phyloP scores from a whole-genome alignment of 2,329 filamentous ascomycete species.

The Colletotrichum navitas region DNA sequence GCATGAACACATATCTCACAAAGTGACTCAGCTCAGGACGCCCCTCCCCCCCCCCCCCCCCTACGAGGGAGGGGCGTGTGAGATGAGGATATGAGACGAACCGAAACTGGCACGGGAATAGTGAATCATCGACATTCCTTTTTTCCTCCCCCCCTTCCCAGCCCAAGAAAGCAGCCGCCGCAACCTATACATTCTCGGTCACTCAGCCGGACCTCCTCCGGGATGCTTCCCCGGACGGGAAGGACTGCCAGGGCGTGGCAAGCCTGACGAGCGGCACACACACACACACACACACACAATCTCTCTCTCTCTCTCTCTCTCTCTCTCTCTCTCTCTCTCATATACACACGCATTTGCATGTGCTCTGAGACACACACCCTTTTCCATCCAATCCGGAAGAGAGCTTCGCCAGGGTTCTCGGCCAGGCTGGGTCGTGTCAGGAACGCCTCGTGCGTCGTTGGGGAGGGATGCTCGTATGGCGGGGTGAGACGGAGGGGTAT shows the following conservation, averaged over 20 bases:
- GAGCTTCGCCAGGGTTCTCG: slow-evolving; percentile 11
- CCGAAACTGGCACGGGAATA: not conserved
- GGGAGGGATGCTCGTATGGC: slow-evolving; percentile 11
- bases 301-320: too few relatives aligned
- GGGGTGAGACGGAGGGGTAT: not conserved
- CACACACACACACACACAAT: too few relatives aligned
- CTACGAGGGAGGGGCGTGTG: slow-evolving; percentile 20
- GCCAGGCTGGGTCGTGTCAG: slow-evolving; percentile 22
- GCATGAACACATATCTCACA: slow-evolving; percentile 40
- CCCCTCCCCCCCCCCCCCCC: not conserved
- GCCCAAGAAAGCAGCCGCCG: not conserved
- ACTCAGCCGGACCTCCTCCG: slow-evolving; percentile 18
- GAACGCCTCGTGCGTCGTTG: slow-evolving; percentile 38
- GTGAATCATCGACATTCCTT: not conserved
- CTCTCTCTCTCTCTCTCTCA: too few relatives aligned
- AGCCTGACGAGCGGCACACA: slow-evolving; percentile 7
- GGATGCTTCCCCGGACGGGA: slow-evolving; percentile 35
- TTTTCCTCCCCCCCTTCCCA: not conserved
- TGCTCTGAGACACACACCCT: slow-evolving; percentile 18
- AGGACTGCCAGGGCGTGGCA: slow-evolving; percentile 35
- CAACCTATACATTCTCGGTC: slow-evolving; percentile 10
- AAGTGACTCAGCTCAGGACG: not conserved
- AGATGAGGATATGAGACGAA: slow-evolving; percentile 19
- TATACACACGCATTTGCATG: not conserved
- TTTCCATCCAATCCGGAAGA: slow-evolving; percentile 18